Evolutionary conservation across 768 basidiomycete species (phyloP), one percentile per base, ranked within the genome.

Genomic region (Rhodotorula paludigena): DNA sequence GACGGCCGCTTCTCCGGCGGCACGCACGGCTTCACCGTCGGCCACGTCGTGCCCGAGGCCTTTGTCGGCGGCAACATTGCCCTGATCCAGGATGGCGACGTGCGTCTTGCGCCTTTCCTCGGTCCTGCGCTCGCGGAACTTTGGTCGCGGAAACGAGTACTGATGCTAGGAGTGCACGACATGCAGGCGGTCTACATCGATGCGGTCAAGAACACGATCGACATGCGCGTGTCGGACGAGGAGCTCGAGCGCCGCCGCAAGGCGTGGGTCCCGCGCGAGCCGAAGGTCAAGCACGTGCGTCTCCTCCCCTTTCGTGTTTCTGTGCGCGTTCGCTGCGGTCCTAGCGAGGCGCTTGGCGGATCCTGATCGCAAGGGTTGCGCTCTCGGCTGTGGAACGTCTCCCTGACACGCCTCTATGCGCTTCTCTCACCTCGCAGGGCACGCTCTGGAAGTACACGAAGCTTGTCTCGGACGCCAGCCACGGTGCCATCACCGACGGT

Each of bases 391-490:
- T n/a, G n/a, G n/a, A n/a, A n/a, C n/a, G n/a, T n/a, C n/a, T n/a
- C n/a, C n/a, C n/a, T n/a, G n/a, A n/a, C n/a, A n/a, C n/a, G n/a
- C n/a, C n/a, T n/a, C n/a, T n/a, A n/a, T n/a, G n/a, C n/a, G n/a
- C n/a, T n/a, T n/a, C n/a, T n/a, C n/a, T n/a, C n/a, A n/a, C n/a
- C 73, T 75, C 25, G 16, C 57, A 74, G 54, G 80, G 79, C 45
- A 75, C 80, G 2, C 68, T 79, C 21, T 76, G 84, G 83, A 96
- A 93, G 81, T 96, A 96, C 79, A 83, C 85, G 70, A 90, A 90
- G 79, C 80, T 84, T 44, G 94, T 98, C 60, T 84, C 84, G 63
- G 93, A 99, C 77, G 94, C 94, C 18, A 91, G 89, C 77, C 86
- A 85, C 38, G 94, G 94, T 21, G 97, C 93, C 77, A 86, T 92